phyloP scores from a whole-genome alignment of 129 eudicot species.

The Helianthus tuberosus region DNA sequence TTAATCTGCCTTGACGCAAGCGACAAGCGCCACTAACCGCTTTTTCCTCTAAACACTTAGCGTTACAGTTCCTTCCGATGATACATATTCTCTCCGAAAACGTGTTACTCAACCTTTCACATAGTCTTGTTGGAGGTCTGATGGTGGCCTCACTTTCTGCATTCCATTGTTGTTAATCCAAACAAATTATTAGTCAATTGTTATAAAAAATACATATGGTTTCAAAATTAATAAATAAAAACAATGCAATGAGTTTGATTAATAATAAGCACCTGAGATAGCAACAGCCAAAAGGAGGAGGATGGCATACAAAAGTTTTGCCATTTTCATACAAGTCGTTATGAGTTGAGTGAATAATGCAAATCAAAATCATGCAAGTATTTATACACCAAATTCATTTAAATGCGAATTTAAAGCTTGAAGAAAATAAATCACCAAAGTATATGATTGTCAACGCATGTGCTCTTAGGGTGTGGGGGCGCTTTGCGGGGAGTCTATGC shows the following conservation, averaged over 20 bases:
- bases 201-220: no score
- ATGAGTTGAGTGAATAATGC: not conserved
- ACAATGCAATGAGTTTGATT: no score
- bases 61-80: no score
- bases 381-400: not conserved
- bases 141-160: slow-evolving; percentile 2
- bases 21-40: slow-evolving; percentile 26
- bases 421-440: not conserved
- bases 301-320: not conserved
- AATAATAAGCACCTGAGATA: not conserved
- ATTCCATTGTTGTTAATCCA: not conserved
- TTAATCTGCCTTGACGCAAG: not conserved
- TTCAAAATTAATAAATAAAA: no score
- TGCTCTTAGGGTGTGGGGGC: no score
- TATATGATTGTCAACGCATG: not conserved
- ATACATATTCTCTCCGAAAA: slow-evolving; percentile 16
- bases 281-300: slow-evolving; percentile 17
- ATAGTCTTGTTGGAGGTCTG: not conserved
- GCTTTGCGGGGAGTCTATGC: no score
- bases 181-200: not conserved
- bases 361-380: not conserved
- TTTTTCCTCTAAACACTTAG: slow-evolving; percentile 22
- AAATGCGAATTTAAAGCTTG: not conserved
- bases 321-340: not conserved
- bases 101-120: slow-evolving; percentile 22